Conservation (phyloP, 495 filamentous ascomycete species). For the Eremomyces bilateralis region DNA sequence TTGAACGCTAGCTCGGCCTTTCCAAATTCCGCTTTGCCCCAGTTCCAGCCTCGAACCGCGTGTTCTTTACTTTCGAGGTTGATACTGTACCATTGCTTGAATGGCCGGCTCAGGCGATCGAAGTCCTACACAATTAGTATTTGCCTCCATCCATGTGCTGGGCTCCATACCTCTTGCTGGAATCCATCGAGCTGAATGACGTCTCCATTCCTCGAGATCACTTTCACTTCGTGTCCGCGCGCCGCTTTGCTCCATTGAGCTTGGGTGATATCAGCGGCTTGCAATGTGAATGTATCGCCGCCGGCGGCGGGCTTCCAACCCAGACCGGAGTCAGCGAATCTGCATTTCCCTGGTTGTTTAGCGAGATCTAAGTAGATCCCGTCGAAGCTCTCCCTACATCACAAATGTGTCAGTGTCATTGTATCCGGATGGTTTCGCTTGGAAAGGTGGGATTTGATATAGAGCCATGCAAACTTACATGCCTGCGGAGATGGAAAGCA, state of each 20-base stretch:
- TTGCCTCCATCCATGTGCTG: neutral
- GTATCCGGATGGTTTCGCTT: too few species aligned
- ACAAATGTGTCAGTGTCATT: too few species aligned
- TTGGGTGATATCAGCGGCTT: constrained; percentile 52
- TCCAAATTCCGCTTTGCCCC: constrained; percentile 94
- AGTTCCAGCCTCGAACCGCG: constrained; percentile 94
- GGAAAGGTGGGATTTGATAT: too few species aligned
- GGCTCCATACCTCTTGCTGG: constrained; percentile 48
- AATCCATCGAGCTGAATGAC: constrained; percentile 93
- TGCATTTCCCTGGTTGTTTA: constrained; percentile 70
- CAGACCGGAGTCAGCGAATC: constrained; percentile 76
- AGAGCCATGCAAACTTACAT: too few species aligned
- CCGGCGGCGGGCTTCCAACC: constrained; percentile 82
- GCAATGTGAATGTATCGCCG: constrained; percentile 80
- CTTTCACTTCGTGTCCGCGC: constrained; percentile 81
- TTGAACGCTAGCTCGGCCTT: constrained; percentile 91
- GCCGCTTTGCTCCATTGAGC: constrained; percentile 94
- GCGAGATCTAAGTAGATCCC: constrained; percentile 90
- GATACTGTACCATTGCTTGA: constrained; percentile 91
- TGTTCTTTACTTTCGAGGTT: constrained; percentile 84
- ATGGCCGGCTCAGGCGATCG: constrained; percentile 69
- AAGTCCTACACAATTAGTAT: constrained; percentile 39
- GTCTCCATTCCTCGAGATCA: constrained; percentile 58
- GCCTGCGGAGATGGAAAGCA: too few species aligned
- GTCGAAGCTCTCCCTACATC: constrained; percentile 78